These are phyloP conservation scores for Neltuma alba DNA, from an alignment of 306 rosid species.

Conservation along the genomic window DNA sequence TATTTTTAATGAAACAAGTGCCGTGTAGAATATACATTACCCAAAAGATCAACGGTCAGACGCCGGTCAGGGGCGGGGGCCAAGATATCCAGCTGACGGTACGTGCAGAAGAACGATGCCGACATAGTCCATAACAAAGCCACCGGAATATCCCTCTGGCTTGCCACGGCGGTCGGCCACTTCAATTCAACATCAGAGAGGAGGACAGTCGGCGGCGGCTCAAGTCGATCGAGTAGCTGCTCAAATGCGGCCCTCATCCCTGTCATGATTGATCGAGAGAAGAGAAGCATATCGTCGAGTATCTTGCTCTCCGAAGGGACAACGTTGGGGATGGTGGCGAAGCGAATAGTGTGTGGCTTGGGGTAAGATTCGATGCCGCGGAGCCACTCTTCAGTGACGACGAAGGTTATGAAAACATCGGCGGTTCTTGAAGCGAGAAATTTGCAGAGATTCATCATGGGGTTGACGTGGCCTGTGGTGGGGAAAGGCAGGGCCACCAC, in stretches of 20 bases:
- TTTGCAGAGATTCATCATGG: too few species aligned
- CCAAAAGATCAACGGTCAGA: neutral
- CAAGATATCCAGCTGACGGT: neutral
- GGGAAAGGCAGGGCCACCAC: slow-evolving; percentile 55
- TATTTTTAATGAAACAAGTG: neutral
- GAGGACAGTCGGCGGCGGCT: slow-evolving; percentile 35
- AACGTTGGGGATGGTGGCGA: too few species aligned
- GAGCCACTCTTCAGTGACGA: too few species aligned
- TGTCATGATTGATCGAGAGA: too few species aligned
- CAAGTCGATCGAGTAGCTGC: slow-evolving; percentile 42
- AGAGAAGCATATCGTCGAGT: too few species aligned
- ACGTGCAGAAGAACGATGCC: neutral
- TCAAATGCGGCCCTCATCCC: too few species aligned
- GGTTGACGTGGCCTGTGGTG: slow-evolving; percentile 57
- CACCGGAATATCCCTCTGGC: slow-evolving; percentile 42
- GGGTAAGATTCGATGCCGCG: too few species aligned
- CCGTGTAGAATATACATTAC: neutral
- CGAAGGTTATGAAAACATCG: too few species aligned
- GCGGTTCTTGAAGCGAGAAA: too few species aligned
- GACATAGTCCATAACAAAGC: slow-evolving; percentile 57
- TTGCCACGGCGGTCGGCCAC: slow-evolving; percentile 42
- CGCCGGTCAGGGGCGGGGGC: neutral
- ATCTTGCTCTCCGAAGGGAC: too few species aligned
- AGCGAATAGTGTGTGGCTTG: too few species aligned
- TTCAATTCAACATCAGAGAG: slow-evolving; percentile 32